phyloP scores from a whole-genome alignment of 129 eudicot genomes.

The Centella asiatica region DNA sequence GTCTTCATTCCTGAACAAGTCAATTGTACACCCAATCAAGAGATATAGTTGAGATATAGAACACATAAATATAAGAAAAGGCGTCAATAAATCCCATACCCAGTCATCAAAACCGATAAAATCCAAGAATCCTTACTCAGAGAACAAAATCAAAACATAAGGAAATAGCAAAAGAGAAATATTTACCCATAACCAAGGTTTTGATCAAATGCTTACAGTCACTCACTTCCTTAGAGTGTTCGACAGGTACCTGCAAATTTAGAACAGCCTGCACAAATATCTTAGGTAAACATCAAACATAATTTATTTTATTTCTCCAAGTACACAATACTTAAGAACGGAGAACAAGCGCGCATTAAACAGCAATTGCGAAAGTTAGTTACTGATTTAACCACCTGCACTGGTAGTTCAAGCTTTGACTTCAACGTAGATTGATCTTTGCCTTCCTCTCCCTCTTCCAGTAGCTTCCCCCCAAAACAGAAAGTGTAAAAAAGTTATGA shows the following conservation, averaged over 20 bases:
- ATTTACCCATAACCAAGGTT: conserved; percentile 88
- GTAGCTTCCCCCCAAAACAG: conserved; percentile 36
- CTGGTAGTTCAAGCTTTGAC: conserved; percentile 96
- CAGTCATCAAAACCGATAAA: too few species aligned
- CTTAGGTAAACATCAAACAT: not conserved
- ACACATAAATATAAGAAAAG: too few species aligned
- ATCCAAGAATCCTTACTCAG: conserved; percentile 4
- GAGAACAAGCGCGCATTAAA: not conserved
- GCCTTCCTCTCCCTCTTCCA: conserved; percentile 95
- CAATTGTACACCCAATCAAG: not conserved
- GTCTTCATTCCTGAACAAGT: conserved; percentile 86
- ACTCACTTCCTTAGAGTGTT: conserved; percentile 85
- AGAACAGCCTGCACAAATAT: conserved; percentile 66
- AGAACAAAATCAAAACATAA: conserved; percentile 11
- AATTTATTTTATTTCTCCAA: too few species aligned
- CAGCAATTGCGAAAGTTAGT: conserved; percentile 2
- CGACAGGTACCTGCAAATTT: conserved; percentile 78
- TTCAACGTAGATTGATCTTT: conserved; percentile 65
- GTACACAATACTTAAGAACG: too few species aligned
- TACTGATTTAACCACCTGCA: conserved; percentile 61
- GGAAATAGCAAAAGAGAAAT: conserved; percentile 19
- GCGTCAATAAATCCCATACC: conserved; percentile 3
- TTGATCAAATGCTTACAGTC: conserved; percentile 92
- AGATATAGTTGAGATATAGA: not conserved
- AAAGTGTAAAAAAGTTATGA: not conserved